Evolutionary conservation across 106 monocot genomes (phyloP).

Genomic region (Platanthera zijinensis): DNA sequence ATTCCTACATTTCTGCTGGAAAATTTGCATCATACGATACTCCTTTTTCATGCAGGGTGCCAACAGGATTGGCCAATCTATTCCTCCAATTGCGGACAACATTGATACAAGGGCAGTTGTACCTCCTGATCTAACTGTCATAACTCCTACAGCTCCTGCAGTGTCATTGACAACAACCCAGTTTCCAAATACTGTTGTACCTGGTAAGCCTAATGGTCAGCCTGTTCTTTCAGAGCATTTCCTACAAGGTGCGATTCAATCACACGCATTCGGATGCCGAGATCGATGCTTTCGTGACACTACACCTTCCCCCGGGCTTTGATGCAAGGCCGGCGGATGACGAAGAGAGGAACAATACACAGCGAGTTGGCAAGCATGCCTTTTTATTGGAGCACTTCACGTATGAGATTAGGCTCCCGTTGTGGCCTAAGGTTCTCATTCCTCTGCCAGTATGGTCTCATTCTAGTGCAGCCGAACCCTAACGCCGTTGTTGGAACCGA

Average conservation of each 20-base stretch:
- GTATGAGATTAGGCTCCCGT: no score
- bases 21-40: neutral
- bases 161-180: conserved; percentile 22
- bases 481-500: no score
- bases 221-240: conserved; percentile 34
- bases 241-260: conserved; percentile 28
- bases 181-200: conserved; percentile 21
- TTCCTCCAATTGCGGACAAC: conserved; percentile 25
- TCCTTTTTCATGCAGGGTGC: conserved; percentile 38
- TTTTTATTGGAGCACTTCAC: no score
- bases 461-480: no score
- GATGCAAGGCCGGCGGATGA: no score
- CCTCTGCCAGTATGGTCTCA: no score
- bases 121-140: conserved; percentile 27
- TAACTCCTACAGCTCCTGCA: conserved; percentile 22
- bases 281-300: no score
- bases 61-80: conserved; percentile 27
- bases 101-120: conserved; percentile 39
- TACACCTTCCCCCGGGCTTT: no score
- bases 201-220: conserved; percentile 39
- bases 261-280: no score
- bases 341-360: no score
- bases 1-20: neutral
- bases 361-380: no score
- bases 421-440: no score